Evolutionary conservation across 1,284 basidiomycete genomes (phyloP), one percentile per base, ranked within the genome.

Genomic region (Malassezia japonica): DNA sequence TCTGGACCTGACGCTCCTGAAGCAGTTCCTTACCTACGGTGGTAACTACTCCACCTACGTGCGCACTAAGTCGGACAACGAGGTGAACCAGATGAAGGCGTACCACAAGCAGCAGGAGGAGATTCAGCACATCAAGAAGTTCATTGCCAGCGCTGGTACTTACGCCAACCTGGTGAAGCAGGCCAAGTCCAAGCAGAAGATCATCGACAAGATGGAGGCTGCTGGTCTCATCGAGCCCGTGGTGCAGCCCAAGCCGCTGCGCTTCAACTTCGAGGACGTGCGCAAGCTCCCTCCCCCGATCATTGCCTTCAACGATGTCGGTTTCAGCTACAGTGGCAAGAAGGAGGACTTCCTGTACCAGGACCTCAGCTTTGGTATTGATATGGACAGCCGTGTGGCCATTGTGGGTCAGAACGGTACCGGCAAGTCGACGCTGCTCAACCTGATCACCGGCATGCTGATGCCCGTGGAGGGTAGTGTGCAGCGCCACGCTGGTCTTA

Each of bases 141-240:
- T 95, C 80, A 96, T 96, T 65, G 89, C 92, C 13, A 91, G 87
- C 35, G 92, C 92, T 36, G 92, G 92, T 83, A 96, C 92, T 39
- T 96, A 96, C 73, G 92, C 92, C 72, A 98, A 96, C 76, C 81
- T 96, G 65, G 92, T 96, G 71, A 88, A 85, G 74, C 92, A 98
- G 77, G 92, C 92, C 67, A 96, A 98, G 79, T 95, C 90, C 42
- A 98, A 98, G 78, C 92, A 96, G 76, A 96, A 98, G 77, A 75
- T 75, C 46, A 94, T 98, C 75, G 92, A 98, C 80, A 98, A 98
- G 82, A 96, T 98, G 92, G 92, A 96, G 79, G 92, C 92, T n/a
- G 92, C 91, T 12, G 92, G 92, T 65, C 79, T 96, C 36, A 80
- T 96, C 68, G 88, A 96, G 77, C 88, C 88, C 75, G 78, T 95